phyloP scores from a whole-genome alignment of 176 grass and related monocot species.

The Luzula sylvatica region DNA sequence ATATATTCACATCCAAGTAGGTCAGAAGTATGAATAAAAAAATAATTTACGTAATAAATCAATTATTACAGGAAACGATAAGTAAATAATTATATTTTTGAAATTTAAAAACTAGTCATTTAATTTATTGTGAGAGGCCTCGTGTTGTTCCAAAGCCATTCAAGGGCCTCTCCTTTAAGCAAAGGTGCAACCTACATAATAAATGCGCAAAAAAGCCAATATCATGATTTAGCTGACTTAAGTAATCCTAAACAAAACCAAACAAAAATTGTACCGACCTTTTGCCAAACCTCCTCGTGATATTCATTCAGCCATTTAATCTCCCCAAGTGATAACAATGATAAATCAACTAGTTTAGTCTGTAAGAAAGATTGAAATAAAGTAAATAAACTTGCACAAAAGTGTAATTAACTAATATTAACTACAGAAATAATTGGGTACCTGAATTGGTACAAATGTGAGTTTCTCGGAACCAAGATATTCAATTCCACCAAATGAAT shows the following conservation, averaged over 20 bases:
- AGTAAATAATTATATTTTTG: too few species aligned
- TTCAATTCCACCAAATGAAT: conserved; percentile 67
- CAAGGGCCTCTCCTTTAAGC: conserved; percentile 37
- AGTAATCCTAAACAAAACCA: neutral
- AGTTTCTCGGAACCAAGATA: conserved; percentile 92
- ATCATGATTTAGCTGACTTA: neutral
- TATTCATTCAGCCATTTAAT: conserved; percentile 80
- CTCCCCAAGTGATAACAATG: conserved; percentile 58
- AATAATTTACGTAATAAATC: too few species aligned
- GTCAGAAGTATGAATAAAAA: too few species aligned
- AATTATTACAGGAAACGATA: too few species aligned
- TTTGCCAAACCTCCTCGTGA: conserved; percentile 72
- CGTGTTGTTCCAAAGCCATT: conserved; percentile 90
- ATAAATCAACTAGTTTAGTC: conserved; percentile 59
- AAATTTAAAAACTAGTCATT: too few species aligned
- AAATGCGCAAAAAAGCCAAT: neutral
- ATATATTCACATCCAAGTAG: too few species aligned
- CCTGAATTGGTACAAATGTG: conserved; percentile 96
- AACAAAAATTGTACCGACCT: conserved; percentile 35
- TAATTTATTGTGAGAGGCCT: conserved; percentile 26
- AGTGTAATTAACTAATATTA: neutral
- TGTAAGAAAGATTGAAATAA: conserved; percentile 13
- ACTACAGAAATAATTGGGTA: conserved; percentile 22
- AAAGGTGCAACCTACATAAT: conserved; percentile 64
- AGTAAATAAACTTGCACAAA: neutral